Evolutionary conservation across 306 rosid species (phyloP), one percentile per base, ranked within the genome.

Genomic region (Cucumis cinereus): DNA sequence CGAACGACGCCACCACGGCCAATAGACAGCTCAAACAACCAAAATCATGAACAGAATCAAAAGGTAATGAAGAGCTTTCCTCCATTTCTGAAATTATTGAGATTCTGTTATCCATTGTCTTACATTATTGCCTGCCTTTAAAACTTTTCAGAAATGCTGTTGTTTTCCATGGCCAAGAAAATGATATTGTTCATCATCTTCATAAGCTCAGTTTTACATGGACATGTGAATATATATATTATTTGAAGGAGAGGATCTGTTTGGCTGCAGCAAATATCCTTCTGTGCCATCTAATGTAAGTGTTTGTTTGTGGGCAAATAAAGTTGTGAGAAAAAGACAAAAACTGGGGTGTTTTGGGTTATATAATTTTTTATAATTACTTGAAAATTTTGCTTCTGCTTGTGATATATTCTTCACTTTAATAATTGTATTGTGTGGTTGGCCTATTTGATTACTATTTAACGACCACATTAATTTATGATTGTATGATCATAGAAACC

Each of bases 1-100:
- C 75, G 85, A 68, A 85, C 58, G 0, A 91, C 90, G 64, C 86
- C 86, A 2, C 87, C 79, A 78, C 82, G 85, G 52, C 79, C 89
- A 20, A 78, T 77, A 2, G 13, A 40, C 14, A 50, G 55, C 75
- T 4, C 36, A 61, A 58, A 77, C 49, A 85, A 35, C 75, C 88
- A 70, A 78, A 33, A 74, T 77, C 6, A 58, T 11, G 36, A 15
- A 54, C 54, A 24, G 4, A 61, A 43, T 4, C 23, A 60, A 33
- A 62, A 45, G 71, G 71, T 30, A 24, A 82, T 53, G 89, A 81
- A 76, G 76, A 80, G 82, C 40, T 20, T 86, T 81, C 36, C 80
- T 76, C 70, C 56, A 23, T 79, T 24, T 72, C 60, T 43, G 1
- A 70, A 35, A 68, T 11, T 40, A n/a, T 24, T 70, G 38, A 45